Evolutionary conservation across 139 green algal species (phyloP).

Genomic region (Chara braunii): DNA sequence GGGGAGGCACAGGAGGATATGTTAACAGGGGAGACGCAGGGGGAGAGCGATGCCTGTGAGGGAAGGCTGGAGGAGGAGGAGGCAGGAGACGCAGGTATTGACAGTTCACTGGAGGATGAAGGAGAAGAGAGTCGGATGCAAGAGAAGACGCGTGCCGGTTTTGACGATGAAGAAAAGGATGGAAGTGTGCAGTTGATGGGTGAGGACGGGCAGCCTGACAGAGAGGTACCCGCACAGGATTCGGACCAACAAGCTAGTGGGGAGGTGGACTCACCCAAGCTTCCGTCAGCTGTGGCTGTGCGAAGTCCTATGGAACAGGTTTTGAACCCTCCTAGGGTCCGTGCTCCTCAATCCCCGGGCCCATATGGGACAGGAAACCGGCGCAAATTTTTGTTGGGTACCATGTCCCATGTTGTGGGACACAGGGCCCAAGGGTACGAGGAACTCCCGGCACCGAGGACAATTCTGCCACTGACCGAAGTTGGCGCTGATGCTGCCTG

Average conservation of each 20-base stretch:
- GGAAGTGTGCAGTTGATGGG: neutral
- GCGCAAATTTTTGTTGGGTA: slow-evolving; percentile 2
- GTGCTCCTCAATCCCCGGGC: neutral
- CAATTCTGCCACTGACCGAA: no score
- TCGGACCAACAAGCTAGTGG: neutral
- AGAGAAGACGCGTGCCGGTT: neutral
- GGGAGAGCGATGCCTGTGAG: neutral
- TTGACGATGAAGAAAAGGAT: neutral
- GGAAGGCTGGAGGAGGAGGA: neutral
- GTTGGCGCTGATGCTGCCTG: no score
- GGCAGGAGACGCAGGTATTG: neutral
- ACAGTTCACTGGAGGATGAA: neutral
- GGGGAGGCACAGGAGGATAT: neutral
- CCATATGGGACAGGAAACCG: no score
- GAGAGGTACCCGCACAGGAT: neutral
- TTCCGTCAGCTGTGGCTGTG: slow-evolving; percentile 1
- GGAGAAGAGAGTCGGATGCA: neutral
- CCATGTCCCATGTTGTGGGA: slow-evolving; percentile 12
- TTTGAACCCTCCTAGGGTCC: neutral
- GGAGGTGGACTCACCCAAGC: neutral
- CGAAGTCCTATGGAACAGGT: neutral
- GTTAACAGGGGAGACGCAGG: slow-evolving; percentile 9
- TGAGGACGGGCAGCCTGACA: neutral
- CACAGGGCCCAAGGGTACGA: slow-evolving; percentile 11
- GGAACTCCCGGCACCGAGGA: no score